Conservation (phyloP, 768 basidiomycete species). For the Amyloporia xantha region DNA sequence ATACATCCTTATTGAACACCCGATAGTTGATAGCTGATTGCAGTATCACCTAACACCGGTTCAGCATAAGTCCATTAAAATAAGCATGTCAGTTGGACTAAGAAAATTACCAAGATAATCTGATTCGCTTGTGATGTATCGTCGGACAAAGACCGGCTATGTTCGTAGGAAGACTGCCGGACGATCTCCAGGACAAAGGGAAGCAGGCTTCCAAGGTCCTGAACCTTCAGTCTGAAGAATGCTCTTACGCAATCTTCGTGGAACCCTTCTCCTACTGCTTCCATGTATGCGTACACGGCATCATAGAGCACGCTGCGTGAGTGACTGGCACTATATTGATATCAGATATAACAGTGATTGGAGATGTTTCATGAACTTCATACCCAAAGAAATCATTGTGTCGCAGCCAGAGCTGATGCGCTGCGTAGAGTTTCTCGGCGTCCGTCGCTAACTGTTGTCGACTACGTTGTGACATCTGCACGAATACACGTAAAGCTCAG, state of each 20-base stretch:
- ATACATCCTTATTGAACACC: constrained; percentile 61
- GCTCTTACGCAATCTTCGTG: constrained; percentile 75
- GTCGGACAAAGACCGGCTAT: constrained; percentile 35
- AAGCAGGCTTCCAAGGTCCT: constrained; percentile 61
- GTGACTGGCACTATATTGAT: constrained; percentile 40
- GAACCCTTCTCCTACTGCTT: constrained; percentile 42
- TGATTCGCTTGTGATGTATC: constrained; percentile 63
- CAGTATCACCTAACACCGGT: constrained; percentile 53
- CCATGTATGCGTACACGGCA: constrained; percentile 64
- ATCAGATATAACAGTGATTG: background rate
- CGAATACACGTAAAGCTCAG: background rate
- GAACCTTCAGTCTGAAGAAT: constrained; percentile 72
- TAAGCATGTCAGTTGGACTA: background rate
- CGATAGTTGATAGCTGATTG: constrained; percentile 72
- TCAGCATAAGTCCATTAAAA: background rate
- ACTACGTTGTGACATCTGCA: constrained; percentile 73
- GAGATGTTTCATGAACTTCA: constrained; percentile 16
- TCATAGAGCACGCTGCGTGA: constrained; percentile 61
- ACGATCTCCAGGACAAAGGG: constrained; percentile 51
- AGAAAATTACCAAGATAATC: constrained; percentile 52
- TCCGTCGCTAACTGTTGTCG: constrained; percentile 72
- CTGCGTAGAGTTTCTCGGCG: constrained; percentile 82
- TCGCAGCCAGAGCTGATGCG: constrained; percentile 73
- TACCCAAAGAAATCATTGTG: constrained; percentile 66
- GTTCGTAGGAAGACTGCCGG: constrained; percentile 33